Evolutionary conservation across 1,139 yeast genomes (phyloP), one percentile per base, ranked within the genome.

Genomic region (Groenewaldozyma sp.): DNA sequence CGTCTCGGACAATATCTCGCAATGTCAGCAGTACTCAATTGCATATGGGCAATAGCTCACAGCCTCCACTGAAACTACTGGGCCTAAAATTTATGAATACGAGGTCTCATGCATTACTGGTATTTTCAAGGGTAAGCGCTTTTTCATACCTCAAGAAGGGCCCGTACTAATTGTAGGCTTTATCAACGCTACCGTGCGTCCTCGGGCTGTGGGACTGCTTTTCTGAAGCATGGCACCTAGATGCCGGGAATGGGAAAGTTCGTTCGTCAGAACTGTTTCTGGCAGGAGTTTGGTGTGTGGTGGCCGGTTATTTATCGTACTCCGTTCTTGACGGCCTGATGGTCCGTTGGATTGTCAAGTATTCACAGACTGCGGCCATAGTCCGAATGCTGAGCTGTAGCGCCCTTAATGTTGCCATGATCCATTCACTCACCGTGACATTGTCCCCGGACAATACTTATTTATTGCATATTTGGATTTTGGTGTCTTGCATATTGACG

Each of bases 331-430:
- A 88, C 56, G 94, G 95, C 0, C 66, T 91, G 29, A 84, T 88
- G 80, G 82, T 86, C 18, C 68, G 98, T 35, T 91, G 97, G 70
- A 83, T 88, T 29, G 93, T 88, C 31, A 84, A 83, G 16, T 88
- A 88, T 58, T 82, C 86, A 47, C 79, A 88, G 0, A 70, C 82
- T 2, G 97, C 95, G 0, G 94, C 95, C 0, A 82, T 87, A 28
- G 73, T 88, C 18, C 68, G 97, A 39, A 84, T 87, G 68, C 65
- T 87, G 37, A 78, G 94, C 6, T 78, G 86, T 76, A 80, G 91
- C 3, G 67, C 87, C 34, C 69, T 87, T 10, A 70, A 86, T 40
- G 72, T 82, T 11, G 73, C 87, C 5, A 67, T 78, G 35, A 87
- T 84, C 52, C 80, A 81, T 52, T 72, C 82, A 40, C 62, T 84